Evolutionary conservation across 2,329 filamentous ascomycete genomes (phyloP), one percentile per base, ranked within the genome.

Genomic region (Pleoardoris graminearum): DNA sequence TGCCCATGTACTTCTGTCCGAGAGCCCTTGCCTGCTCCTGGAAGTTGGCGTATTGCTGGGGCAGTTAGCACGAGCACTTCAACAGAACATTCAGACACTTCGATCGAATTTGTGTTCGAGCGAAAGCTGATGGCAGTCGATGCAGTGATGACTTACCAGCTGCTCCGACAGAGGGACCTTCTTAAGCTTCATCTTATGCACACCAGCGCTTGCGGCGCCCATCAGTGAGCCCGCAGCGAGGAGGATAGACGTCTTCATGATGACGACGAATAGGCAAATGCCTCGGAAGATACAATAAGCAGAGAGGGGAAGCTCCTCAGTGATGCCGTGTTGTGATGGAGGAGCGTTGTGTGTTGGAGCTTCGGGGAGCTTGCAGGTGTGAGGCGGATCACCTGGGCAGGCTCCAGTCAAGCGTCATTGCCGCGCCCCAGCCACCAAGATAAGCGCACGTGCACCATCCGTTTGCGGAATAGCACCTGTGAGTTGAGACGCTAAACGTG

Each of bases 171-270:
- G 81, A 63, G 94, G 88, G 58, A 97, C 80, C 88, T 99, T 99
- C 84, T 97, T 89, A 71, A 99, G 87, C 84, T 95, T 94, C 84
- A 97, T 88, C 83, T 91, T 95, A 85, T 97, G 91, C 63, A 96
- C 82, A 69, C 86, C 91, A 66, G 91, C 93, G 73, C 89, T 84
- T 73, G 89, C 89, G 74, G 88, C 86, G 80, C 89, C 89, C 71
- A 92, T 82, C 82, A 95, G 85, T 80, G 87, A 82, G 70, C 87
- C 86, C 78, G 86, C 85, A 74, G 90, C 87, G 75, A 91, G 81
- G 72, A 96, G 77, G 70, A 91, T 80, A 78, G 87, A 81, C 76
- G 86, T 86, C 87, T 95, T 97, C 93, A 97, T 97, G 76, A 55
- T 64, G 66, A 62, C 57, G 52, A 49, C 53, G 27, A 50, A 48